Base-by-base conservation (phyloP, 1,139 yeast species). In the Suhomyces taliae region DNA sequence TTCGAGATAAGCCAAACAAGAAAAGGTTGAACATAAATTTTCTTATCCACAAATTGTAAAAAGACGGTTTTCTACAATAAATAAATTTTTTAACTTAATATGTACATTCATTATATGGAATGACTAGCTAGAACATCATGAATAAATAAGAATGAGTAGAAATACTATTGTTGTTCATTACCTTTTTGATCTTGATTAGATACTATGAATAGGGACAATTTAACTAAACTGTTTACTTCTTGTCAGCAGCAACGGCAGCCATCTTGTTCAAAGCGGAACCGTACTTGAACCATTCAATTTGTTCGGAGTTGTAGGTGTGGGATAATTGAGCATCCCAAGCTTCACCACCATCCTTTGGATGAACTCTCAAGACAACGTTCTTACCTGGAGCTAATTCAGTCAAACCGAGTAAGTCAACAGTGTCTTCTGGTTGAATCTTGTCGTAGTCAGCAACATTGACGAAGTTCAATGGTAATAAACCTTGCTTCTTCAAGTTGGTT, bases 241-340 rank as follows among this genome's bases (percentile, higher is more conserved):
- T 47, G 39, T 43, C 50, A 42, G 48, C 51, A 49, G 57, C 53
- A 38, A 48, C 60, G 60, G 85, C 75, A 64, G 95, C 91, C 96
- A 93, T 91, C 82, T 87, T 89, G 88, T 93, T 93, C 78, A 93
- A 85, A 70, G 99, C 99, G 63, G 97, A 90, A 81, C 99, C 99
- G 65, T 87, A 82, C 83, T 88, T 91, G 89, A 93, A 93, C 99
- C 99, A 93, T 71, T 90, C 97, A 69, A 93, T 86, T 82, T 93
- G 99, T 79, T 93, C 97, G 55, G 69, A 57, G 82, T 93, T 93
- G 82, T 88, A 93, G 57, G 99, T 93, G 82, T 93, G 99, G 54
- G 95, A 81, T 72, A 91, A 87, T 77, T 82, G 85, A 65, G 93
- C 78, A 65, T 85, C 87, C 96, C 96, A 91, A 55, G 90, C 76